Evolutionary conservation across 805 yeast genomes (phyloP), one percentile per base, ranked within the genome.

Genomic region (Sugiyamaella valdiviana): DNA sequence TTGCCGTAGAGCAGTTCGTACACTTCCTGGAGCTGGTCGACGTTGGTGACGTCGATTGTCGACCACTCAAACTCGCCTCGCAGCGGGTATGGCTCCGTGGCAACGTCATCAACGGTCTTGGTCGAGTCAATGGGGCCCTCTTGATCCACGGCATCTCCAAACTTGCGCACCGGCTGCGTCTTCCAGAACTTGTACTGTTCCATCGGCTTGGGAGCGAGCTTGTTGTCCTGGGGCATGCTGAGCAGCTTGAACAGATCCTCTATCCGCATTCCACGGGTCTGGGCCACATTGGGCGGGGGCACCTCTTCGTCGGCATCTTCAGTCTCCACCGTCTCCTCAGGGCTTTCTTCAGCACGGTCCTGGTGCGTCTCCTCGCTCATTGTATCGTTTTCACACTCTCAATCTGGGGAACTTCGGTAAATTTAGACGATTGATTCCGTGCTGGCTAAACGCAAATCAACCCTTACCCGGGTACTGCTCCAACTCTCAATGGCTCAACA

Each of bases 141-240:
- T 9, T 71, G 64, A 5, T 69, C 73, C 40, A 83, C 73, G 39
- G 71, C 64, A 60, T 83, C 93, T 62, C 85, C 85, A 54, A 90
- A 80, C 24, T 73, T 73, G 6, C 89, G 77, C 17, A 93, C 98
- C 0, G 99, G 99, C 68, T 93, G 99, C 2, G 99, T 93, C 61
- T 85, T 86, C 99, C 99, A 93, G 69, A 93, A 93, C 69, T 85
- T 87, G 72, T 90, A 87, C 62, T 90, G 95, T 45, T 85, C 80
- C 85, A 89, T 88, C 19, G 81, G 54, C 54, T 69, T 68, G 14
- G 59, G 65, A 41, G 43, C 41, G 32, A 26, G 32, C 22, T 52
- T 52, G 10, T 54, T 44, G 7, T 47, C 52, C 16, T 39, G 39
- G 15, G 39, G 16, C 45, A 46, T 29, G 36, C 29, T 23, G 20